Evolutionary conservation across 495 filamentous ascomycete species (phyloP).

Genomic region (Aspergillus diversus): DNA sequence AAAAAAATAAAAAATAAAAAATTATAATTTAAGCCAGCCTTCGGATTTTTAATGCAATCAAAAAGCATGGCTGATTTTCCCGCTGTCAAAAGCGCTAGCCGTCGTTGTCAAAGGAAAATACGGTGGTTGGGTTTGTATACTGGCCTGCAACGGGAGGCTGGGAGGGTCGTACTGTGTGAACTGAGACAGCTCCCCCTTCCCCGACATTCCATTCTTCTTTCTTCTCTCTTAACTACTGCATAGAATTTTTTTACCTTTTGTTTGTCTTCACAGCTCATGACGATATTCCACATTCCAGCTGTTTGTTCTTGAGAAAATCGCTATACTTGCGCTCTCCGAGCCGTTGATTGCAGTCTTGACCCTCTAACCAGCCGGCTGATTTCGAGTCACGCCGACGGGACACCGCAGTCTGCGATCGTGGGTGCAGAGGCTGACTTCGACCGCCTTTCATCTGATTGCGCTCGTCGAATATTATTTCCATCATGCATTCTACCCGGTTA

Average conservation of each 20-base stretch:
- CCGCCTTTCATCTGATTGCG: conserved; percentile 2
- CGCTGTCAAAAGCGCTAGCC: conserved; percentile 23
- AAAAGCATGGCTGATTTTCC: background rate
- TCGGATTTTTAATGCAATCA: background rate
- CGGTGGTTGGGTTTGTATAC: conserved; percentile 49
- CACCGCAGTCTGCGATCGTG: conserved; percentile 16
- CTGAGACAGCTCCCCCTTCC: conserved; percentile 6
- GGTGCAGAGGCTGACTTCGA: conserved; percentile 8
- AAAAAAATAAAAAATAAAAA: conserved; percentile 23
- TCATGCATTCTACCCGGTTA: conserved; percentile 36
- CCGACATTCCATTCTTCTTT: conserved; percentile 21
- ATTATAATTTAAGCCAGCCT: background rate
- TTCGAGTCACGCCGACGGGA: conserved; percentile 15
- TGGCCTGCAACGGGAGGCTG: conserved; percentile 39
- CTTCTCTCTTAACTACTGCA: conserved; percentile 10
- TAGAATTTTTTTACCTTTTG: conserved; percentile 8
- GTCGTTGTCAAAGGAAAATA: conserved; percentile 33
- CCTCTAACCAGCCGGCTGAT: conserved; percentile 1
- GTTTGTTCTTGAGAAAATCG: conserved; percentile 5
- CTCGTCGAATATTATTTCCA: conserved; percentile 9
- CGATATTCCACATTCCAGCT: conserved; percentile 14
- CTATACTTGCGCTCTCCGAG: background rate
- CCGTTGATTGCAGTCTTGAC: conserved; percentile 9
- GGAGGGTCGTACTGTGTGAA: conserved; percentile 16
- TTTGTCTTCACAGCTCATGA: background rate